A percentile compares a stretch with the other conserved stretches of the same genome.
These are phyloP conservation scores for Dichotomopilus funicola DNA, from an alignment of 2,329 filamentous ascomycete species.

Conservation along the genomic window DNA sequence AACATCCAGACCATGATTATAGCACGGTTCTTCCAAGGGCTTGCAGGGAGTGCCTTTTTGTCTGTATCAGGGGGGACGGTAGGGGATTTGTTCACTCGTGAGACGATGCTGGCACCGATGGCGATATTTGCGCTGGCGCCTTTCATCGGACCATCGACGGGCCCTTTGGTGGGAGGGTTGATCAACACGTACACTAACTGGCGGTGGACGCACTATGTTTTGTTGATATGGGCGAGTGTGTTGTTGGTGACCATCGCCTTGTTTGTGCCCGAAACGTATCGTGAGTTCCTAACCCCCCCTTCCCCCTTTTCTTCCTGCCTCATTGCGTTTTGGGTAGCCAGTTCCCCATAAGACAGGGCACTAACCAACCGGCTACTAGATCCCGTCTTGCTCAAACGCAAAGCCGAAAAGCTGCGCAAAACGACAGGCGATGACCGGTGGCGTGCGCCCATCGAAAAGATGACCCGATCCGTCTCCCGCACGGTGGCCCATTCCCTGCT, in stretches of 20 bases:
- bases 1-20: slow-evolving; percentile 79
- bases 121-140: slow-evolving; percentile 65
- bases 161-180: slow-evolving; percentile 66
- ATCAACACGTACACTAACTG: slow-evolving; percentile 71
- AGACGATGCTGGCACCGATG: slow-evolving; percentile 74
- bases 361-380: slow-evolving; percentile 31
- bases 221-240: slow-evolving; percentile 72
- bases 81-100: slow-evolving; percentile 65
- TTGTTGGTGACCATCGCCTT: slow-evolving; percentile 59
- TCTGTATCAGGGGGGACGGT: slow-evolving; percentile 80
- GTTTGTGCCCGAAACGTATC: slow-evolving; percentile 84
- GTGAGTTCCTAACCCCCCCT: slow-evolving; percentile 32
- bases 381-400: slow-evolving; percentile 64
- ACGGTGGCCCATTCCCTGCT: slow-evolving; percentile 55
- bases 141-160: slow-evolving; percentile 55
- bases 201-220: slow-evolving; percentile 78
- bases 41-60: slow-evolving; percentile 62
- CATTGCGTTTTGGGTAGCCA: neutral
- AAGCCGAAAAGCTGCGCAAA: slow-evolving; percentile 62
- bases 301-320: neutral
- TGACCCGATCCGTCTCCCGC: slow-evolving; percentile 57
- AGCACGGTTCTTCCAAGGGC: slow-evolving; percentile 68
- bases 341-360: too few relatives aligned
- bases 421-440: slow-evolving; percentile 73
- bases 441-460: slow-evolving; percentile 69